These are phyloP conservation scores for Cladosporium sp. DNA, from an alignment of 2,329 filamentous ascomycete genomes.

Conservation along the genomic window DNA sequence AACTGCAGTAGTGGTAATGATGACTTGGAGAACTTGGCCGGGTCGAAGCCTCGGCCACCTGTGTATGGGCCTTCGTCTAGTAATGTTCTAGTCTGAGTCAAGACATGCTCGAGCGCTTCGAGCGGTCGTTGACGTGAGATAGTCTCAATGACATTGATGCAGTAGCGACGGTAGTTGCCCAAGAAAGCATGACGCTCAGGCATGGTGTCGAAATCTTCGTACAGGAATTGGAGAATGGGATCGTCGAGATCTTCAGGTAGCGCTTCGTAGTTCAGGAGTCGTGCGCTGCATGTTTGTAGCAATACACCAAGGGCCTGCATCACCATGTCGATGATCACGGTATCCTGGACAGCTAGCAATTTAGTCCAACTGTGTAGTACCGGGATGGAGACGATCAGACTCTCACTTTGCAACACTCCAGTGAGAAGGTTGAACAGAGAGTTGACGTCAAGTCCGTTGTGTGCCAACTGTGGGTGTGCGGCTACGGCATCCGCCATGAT, in stretches of 20 bases:
- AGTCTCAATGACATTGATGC: slow-evolving; percentile 79
- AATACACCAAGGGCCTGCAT: slow-evolving; percentile 69
- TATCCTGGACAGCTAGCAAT: slow-evolving; percentile 69
- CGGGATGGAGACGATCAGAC: slow-evolving; percentile 89
- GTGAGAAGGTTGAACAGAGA: slow-evolving; percentile 79
- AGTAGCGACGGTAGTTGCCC: slow-evolving; percentile 92
- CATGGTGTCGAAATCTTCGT: slow-evolving; percentile 92
- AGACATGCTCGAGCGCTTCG: slow-evolving; percentile 83
- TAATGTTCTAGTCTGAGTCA: slow-evolving; percentile 73
- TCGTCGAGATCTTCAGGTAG: slow-evolving; percentile 80
- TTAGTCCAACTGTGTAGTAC: slow-evolving; percentile 87
- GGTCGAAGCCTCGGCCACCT: slow-evolving; percentile 64
- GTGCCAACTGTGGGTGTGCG: slow-evolving; percentile 66
- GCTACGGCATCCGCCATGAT: slow-evolving; percentile 83
- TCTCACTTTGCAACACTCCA: slow-evolving; percentile 77
- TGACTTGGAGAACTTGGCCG: slow-evolving; percentile 58
- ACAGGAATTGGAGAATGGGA: slow-evolving; percentile 75
- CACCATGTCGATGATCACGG: slow-evolving; percentile 64
- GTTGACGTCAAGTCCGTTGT: slow-evolving; percentile 65
- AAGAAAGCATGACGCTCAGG: slow-evolving; percentile 94
- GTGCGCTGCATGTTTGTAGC: slow-evolving; percentile 77
- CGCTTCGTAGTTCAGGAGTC: slow-evolving; percentile 84
- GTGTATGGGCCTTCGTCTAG: slow-evolving; percentile 72
- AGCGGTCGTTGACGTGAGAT: slow-evolving; percentile 79
- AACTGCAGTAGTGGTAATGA: slow-evolving; percentile 74